phyloP scores from a whole-genome alignment of 2,329 filamentous ascomycete genomes.

The Claviceps pazoutovae region DNA sequence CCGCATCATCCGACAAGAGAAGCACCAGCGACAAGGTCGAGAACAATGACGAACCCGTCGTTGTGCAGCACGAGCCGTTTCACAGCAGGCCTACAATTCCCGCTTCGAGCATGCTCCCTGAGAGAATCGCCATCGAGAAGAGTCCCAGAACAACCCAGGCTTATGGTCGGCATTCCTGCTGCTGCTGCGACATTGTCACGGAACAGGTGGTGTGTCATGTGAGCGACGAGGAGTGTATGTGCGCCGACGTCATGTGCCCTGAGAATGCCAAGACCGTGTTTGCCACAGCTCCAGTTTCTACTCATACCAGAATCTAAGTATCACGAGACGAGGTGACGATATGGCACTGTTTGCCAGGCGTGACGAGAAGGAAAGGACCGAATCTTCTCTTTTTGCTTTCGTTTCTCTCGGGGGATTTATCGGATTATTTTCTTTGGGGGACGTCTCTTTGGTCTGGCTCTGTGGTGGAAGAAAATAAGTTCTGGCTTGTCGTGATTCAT shows the following conservation, averaged over 20 bases:
- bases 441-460: too few relatives aligned
- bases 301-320: not conserved
- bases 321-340: not conserved
- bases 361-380: not conserved
- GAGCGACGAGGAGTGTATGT: slow-evolving; percentile 10
- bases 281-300: not conserved
- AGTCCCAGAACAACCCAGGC: not conserved
- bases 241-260: slow-evolving; percentile 8
- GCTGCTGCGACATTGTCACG: slow-evolving; percentile 11
- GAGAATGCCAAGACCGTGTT: slow-evolving; percentile 2
- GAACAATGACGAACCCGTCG: not conserved
- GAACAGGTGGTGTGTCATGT: slow-evolving; percentile 10
- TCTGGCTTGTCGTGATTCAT: too few relatives aligned
- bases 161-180: slow-evolving; percentile 6
- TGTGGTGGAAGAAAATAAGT: too few relatives aligned
- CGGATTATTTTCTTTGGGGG: too few relatives aligned
- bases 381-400: not conserved
- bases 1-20: not conserved
- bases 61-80: not conserved
- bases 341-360: not conserved
- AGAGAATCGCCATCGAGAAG: not conserved
- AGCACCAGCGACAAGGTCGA: not conserved
- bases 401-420: too few relatives aligned
- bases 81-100: not conserved
- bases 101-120: not conserved